Evolutionary conservation across 1,284 basidiomycete species (phyloP).

Genomic region (Mycosarcoma mackinlayi): DNA sequence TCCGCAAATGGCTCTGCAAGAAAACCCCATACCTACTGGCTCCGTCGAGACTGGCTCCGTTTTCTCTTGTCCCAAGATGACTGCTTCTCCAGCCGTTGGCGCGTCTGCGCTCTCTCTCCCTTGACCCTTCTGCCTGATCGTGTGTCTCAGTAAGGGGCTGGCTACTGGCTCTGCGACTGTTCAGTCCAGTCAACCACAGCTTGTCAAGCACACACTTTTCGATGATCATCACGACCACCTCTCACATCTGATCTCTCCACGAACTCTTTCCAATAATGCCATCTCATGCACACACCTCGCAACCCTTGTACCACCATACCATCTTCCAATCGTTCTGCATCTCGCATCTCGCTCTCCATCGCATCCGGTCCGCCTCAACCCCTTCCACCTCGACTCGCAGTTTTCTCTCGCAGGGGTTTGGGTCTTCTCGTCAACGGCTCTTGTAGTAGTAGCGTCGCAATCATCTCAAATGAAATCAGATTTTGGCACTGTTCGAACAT

Average conservation of each 20-base stretch:
- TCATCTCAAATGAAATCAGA: slow-evolving; percentile 32
- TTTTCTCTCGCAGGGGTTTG: slow-evolving; percentile 14
- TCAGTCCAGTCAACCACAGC: slow-evolving; percentile 8
- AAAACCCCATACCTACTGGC: slow-evolving; percentile 53
- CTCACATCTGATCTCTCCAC: background rate
- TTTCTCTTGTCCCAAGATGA: slow-evolving; percentile 33
- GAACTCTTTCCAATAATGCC: background rate
- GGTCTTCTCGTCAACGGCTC: slow-evolving; percentile 37
- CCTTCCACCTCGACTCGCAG: slow-evolving; percentile 25
- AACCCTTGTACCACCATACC: slow-evolving; percentile 24
- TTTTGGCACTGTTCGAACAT: background rate
- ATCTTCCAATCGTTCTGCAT: no score
- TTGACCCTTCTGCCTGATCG: slow-evolving; percentile 16
- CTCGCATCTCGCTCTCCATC: slow-evolving; percentile 26
- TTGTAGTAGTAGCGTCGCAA: slow-evolving; percentile 47
- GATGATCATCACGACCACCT: slow-evolving; percentile 16
- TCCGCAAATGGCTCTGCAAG: slow-evolving; percentile 34
- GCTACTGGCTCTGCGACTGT: slow-evolving; percentile 44
- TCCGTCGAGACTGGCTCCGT: slow-evolving; percentile 44
- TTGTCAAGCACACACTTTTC: slow-evolving; percentile 1
- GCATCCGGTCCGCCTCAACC: slow-evolving; percentile 34
- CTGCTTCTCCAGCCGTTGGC: slow-evolving; percentile 47
- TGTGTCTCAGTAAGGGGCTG: slow-evolving; percentile 26
- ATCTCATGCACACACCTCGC: background rate
- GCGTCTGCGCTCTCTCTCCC: slow-evolving; percentile 33